A percentile compares a stretch with the other conserved stretches of the same genome.
These are phyloP conservation scores for Epicoccum nigrum DNA, from an alignment of 2,329 filamentous ascomycete genomes.

Conservation along the genomic window DNA sequence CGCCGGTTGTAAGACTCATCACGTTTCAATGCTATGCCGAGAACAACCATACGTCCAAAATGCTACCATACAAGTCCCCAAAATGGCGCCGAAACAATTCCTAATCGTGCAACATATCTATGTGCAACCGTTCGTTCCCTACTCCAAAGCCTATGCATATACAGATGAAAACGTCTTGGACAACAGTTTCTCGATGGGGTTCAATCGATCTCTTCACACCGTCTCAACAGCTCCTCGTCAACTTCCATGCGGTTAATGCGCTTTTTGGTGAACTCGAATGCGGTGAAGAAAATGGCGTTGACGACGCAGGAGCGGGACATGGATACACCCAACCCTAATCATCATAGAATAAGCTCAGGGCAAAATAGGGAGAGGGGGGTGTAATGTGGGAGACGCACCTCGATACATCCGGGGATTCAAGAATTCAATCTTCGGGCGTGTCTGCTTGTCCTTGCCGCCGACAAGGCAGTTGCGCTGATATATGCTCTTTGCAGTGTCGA, in stretches of 20 bases:
- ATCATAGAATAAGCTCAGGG: slow-evolving; percentile 9
- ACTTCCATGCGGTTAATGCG: slow-evolving; percentile 53
- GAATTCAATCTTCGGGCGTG: slow-evolving; percentile 73
- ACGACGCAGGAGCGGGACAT: slow-evolving; percentile 82
- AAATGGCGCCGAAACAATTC: slow-evolving; percentile 3
- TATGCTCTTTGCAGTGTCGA: slow-evolving; percentile 83
- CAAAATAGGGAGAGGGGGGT: neutral
- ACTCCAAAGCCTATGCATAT: slow-evolving; percentile 35
- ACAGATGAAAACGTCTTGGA: slow-evolving; percentile 13
- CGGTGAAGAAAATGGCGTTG: slow-evolving; percentile 89
- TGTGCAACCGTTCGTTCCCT: no score
- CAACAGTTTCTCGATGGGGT: neutral
- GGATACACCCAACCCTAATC: slow-evolving; percentile 71
- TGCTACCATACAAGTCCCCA: slow-evolving; percentile 20
- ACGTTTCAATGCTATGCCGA: slow-evolving; percentile 24
- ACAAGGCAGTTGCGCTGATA: slow-evolving; percentile 83
- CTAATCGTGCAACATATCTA: slow-evolving; percentile 7
- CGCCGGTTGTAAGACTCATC: no score
- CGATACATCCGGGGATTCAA: slow-evolving; percentile 81
- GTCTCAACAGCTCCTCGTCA: slow-evolving; percentile 45
- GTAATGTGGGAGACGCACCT: slow-evolving; percentile 59
- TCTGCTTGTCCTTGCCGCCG: slow-evolving; percentile 63
- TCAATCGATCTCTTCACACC: slow-evolving; percentile 28
- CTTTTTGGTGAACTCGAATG: slow-evolving; percentile 81
- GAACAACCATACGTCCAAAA: slow-evolving; percentile 8